Base-by-base conservation (phyloP, 2,329 filamentous ascomycete genomes). In the Fusarium sp. region DNA sequence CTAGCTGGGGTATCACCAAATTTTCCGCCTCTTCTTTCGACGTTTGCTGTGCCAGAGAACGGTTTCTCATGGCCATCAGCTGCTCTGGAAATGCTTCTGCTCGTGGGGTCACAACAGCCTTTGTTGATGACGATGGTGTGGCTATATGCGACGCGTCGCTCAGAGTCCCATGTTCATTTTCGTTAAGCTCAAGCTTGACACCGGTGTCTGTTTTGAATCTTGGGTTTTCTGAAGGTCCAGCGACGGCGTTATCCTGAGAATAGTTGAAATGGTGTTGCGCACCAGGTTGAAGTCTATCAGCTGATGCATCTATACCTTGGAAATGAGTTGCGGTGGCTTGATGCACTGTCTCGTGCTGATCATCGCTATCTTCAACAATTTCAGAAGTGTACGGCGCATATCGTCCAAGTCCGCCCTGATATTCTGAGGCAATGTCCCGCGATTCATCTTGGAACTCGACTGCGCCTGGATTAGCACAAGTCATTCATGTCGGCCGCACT, bases 391-490 rank as follows among this genome's bases (percentile, higher is more conserved):
- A 77, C 6, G 62, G 86, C 30, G 91, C 87, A 82, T 98, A 98
- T 71, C 90, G 90, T 73, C 90, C 89, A 30, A 92, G 84, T 0
- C 96, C 96, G 8, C 94, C 95, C 60, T 89, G 87, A 81, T 98
- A 98, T 80, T 98, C 95, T 2, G 93, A 96, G 12, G 96, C 96
- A 81, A 98, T 97, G 52, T 93, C 88, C 36, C 95, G 89, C 28
- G 95, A 98, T 80, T 98, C 95, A 79, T 98, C 96, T 78, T 93
- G 88, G 76, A 98, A 98, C 59, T 90, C 87, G 20, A 98, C 90
- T 89, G 26, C 28, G 18, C 32, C 26, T 22, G 6, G 20, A 45
- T 78, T 50, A 77, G 65, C 47, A 70, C 48, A 67, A 24, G 28
- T 34, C 30, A 28, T 48, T 24, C 14, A 28, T 30, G 22, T 34